Base-by-base conservation (phyloP, 805 yeast genomes). In the Trichomonascus vanleenenianus region DNA sequence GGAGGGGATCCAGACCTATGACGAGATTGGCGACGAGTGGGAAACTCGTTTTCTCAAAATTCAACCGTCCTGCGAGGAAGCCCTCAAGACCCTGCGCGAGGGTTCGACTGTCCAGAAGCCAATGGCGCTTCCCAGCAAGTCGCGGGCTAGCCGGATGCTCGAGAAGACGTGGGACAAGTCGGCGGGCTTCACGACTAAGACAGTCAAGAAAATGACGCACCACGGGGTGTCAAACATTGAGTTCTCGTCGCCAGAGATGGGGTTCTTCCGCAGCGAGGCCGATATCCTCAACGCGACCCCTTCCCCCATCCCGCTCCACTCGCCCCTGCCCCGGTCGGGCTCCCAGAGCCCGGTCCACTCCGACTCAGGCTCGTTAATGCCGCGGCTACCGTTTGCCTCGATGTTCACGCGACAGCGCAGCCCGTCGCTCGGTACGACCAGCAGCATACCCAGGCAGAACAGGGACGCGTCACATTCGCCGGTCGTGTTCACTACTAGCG, bases 161-260 rank as follows among this genome's bases (percentile, higher is more conserved):
- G 62, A 67, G 35, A 72, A 68, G 54, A 74, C 76, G 3, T 73
- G 75, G 2, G 68, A 66, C 30, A 46, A 48, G 4, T 45, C 52
- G n/a, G 45, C 46, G 7, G 47, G 42, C 25, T 37, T 56, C 8
- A 49, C 57, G 16, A 43, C 43, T 10, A 31, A 45, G 32, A 32
- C 53, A 25, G 40, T 45, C 39, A 41, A 42, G 11, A 31, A 49
- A 25, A 50, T 51, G 27, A 52, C 48, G 30, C 55, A 54, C 39
- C 45, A 27, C 16, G 40, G 30, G 2, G 37, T 43, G 6, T 18
- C 30, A 7, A 25, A 34, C 10, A 50, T 55, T 44, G 45, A 42
- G 22, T 49, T 56, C 37, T 52, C 56, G 3, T 54, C 57, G 3
- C 55, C 60, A 2, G 44, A 48, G 5, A 52, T 54, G 38, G 61